These are phyloP conservation scores for Styphnolobium japonicum DNA, from an alignment of 306 rosid species.

Conservation along the genomic window DNA sequence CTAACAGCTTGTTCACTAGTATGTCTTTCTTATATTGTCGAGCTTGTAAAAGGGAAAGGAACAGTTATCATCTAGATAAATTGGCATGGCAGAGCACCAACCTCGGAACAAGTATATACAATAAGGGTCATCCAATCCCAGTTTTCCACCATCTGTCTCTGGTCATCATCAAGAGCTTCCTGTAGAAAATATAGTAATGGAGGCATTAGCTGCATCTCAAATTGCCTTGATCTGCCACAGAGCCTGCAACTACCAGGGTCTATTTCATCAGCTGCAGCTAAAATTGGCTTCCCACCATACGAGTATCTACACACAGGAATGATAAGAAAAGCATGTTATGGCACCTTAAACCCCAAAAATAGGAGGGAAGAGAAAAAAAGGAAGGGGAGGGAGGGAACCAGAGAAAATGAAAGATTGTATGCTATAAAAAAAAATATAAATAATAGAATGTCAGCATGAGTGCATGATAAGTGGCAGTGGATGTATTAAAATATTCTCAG, in stretches of 20 bases:
- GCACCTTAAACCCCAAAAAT: not conserved
- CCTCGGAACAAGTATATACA: slow-evolving; percentile 75
- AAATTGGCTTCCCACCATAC: slow-evolving; percentile 69
- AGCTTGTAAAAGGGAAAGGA: not conserved
- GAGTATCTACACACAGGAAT: slow-evolving; percentile 53
- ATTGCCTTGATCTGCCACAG: slow-evolving; percentile 74
- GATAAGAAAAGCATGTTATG: not conserved
- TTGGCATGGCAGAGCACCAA: slow-evolving; percentile 30
- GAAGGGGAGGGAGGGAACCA: not conserved
- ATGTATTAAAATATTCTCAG: not conserved
- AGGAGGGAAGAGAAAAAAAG: not conserved
- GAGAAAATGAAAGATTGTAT: not conserved
- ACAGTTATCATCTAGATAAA: not conserved
- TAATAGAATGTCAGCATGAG: not conserved
- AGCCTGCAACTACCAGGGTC: slow-evolving; percentile 59
- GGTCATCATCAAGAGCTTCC: slow-evolving; percentile 59
- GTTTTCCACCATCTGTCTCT: slow-evolving; percentile 46
- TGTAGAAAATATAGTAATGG: slow-evolving; percentile 72
- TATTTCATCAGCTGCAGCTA: slow-evolving; percentile 54
- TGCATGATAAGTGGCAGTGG: not conserved
- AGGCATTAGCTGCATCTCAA: slow-evolving; percentile 90
- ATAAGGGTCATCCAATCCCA: slow-evolving; percentile 94
- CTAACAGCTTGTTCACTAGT: not conserved
- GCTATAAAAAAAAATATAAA: not conserved
- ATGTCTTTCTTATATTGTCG: not conserved